Evolutionary conservation across 2,329 filamentous ascomycete species (phyloP), one percentile per base, ranked within the genome.

Genomic region (Herpotrichia juniperi): DNA sequence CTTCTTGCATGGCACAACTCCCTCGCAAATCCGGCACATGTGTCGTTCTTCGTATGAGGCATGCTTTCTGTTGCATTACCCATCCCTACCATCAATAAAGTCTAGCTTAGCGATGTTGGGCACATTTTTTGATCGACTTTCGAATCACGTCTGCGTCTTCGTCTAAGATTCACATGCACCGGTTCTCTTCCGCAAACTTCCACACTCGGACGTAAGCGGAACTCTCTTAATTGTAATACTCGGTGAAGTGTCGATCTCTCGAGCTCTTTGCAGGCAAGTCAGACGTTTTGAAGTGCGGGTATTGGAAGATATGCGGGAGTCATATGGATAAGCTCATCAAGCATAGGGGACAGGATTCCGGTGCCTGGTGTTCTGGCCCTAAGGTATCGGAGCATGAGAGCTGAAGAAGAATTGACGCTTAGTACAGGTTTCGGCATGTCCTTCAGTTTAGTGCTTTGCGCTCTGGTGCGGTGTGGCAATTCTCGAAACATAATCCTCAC

Each of bases 211-310:
- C n/a, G n/a, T n/a, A n/a, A n/a, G n/a, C n/a, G n/a, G n/a, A n/a
- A n/a, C n/a, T n/a, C n/a, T n/a, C n/a, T n/a, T n/a, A n/a, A n/a
- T n/a, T n/a, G n/a, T n/a, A n/a, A n/a, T n/a, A n/a, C n/a, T 43
- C 30, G 7, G n/a, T 22, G 32, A 54, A 54, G 40, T 12, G 42
- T 32, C 40, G 51, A 48, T 21, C 9, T 45, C 24, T 54, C 52
- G 3, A 54, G 37, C 44, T 47, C 43, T 43, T 42, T 51, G 44
- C 48, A 48, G 10, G 48, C 19, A n/a, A 54, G 48, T 8, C 52
- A 43, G 16, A 54, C 25, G 26, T 51, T 51, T 10, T 26, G 42
- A n/a, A 54, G 42, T 14, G 24, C 46, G 8, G 32, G n/a, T 7
- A 49, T 42, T 12, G 37, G 16, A n/a, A 53, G 46, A 22, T 46